Percentiles rank a stretch among this genome's conserved stretches.
phyloP scores from a whole-genome alignment of 495 filamentous ascomycete species.

The Penicillium egyptiacum region DNA sequence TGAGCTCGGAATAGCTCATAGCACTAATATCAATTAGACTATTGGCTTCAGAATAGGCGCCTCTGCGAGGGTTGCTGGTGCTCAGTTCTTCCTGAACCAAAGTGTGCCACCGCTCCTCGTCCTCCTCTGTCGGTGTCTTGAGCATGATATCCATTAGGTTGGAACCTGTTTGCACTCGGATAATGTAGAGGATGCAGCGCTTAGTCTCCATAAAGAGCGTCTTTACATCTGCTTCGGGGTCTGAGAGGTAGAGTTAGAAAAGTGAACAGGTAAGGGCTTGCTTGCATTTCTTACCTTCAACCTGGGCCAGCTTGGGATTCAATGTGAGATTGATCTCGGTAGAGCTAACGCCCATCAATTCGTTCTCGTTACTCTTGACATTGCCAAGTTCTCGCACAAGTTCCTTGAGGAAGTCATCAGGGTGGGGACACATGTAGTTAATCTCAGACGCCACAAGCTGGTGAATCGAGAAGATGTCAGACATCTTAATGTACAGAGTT shows the following conservation, averaged over 20 bases:
- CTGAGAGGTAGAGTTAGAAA: conserved; percentile 34
- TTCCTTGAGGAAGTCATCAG: conserved; percentile 88
- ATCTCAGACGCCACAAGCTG: conserved; percentile 80
- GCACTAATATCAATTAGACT: conserved; percentile 81
- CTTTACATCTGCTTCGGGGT: conserved; percentile 89
- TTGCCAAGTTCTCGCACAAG: conserved; percentile 90
- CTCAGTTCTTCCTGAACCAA: conserved; percentile 82
- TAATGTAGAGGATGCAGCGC: conserved; percentile 95
- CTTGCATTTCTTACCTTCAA: conserved; percentile 58
- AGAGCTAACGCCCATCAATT: conserved; percentile 81
- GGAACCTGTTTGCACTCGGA: conserved; percentile 87
- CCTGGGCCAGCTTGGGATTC: conserved; percentile 85
- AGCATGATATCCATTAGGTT: conserved; percentile 95
- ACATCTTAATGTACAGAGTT: conserved; percentile 97
- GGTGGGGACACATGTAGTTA: conserved; percentile 67
- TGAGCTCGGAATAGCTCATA: conserved; percentile 89
- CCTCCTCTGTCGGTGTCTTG: conserved; percentile 80
- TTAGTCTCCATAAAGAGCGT: conserved; percentile 97
- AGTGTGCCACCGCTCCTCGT: conserved; percentile 82
- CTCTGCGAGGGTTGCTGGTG: conserved; percentile 64
- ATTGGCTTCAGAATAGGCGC: conserved; percentile 89
- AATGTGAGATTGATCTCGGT: conserved; percentile 91
- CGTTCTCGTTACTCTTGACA: conserved; percentile 91
- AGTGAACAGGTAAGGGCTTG: not conserved
- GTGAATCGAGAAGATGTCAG: conserved; percentile 95